phyloP scores from a whole-genome alignment of 495 filamentous ascomycete genomes.

The Xylaria grammica region DNA sequence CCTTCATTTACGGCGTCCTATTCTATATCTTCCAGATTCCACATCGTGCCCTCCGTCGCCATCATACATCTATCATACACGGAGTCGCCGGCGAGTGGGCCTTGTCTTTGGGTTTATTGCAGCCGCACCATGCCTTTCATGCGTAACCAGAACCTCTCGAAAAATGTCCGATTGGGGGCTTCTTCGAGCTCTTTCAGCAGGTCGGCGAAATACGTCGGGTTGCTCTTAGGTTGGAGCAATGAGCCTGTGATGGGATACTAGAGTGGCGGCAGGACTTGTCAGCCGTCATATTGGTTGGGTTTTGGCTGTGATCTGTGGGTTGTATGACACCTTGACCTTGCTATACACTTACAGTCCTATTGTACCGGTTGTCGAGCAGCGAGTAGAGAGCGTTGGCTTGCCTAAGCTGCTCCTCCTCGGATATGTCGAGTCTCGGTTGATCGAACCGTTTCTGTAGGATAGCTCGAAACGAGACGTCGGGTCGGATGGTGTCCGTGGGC shows the following conservation, averaged over 20 bases:
- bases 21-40: no score
- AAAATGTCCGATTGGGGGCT: slow-evolving; percentile 66
- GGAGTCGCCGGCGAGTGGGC: neutral
- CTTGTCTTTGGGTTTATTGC: slow-evolving; percentile 25
- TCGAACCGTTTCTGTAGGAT: slow-evolving; percentile 68
- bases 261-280: neutral
- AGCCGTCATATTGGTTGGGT: neutral
- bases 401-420: slow-evolving; percentile 45
- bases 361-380: slow-evolving; percentile 76
- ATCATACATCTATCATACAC: slow-evolving; percentile 11
- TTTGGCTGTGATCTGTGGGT: no score
- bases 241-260: slow-evolving; percentile 68
- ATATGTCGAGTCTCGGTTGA: slow-evolving; percentile 33
- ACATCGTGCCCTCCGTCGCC: neutral
- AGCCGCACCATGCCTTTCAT: slow-evolving; percentile 70
- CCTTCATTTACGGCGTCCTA: no score
- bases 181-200: slow-evolving; percentile 74
- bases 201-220: slow-evolving; percentile 77
- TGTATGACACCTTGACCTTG: no score
- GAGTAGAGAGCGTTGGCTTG: slow-evolving; percentile 77
- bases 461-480: slow-evolving; percentile 74
- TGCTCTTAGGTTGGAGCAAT: slow-evolving; percentile 71
- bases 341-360: slow-evolving; percentile 53
- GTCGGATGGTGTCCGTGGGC: slow-evolving; percentile 80
- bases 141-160: slow-evolving; percentile 59